Percentiles rank a stretch among this genome's conserved stretches.
Evolutionary conservation across 768 basidiomycete genomes (phyloP).

Genomic region (Mycena olivaceomarginata): DNA sequence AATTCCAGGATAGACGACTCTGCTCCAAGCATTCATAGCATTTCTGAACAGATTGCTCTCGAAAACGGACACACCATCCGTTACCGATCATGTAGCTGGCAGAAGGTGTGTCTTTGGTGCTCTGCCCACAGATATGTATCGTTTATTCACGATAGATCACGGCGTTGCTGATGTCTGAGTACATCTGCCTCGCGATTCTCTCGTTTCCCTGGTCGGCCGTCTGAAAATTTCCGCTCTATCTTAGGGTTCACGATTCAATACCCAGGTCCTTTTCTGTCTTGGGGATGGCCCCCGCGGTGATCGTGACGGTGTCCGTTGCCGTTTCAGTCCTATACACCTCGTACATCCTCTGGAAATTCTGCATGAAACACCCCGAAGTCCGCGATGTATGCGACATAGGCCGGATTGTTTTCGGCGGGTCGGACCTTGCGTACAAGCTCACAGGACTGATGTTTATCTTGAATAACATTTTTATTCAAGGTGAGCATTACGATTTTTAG

Average conservation of each 20-base stretch:
- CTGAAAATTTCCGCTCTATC: slow-evolving; percentile 43
- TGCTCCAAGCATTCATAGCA: slow-evolving; percentile 15
- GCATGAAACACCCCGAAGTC: slow-evolving; percentile 69
- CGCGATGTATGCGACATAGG: slow-evolving; percentile 73
- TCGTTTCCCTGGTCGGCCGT: slow-evolving; percentile 47
- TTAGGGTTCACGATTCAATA: background rate
- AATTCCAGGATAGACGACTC: slow-evolving; percentile 3
- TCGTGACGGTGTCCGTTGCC: slow-evolving; percentile 64
- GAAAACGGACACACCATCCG: slow-evolving; percentile 54
- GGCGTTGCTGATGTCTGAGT: slow-evolving; percentile 57
- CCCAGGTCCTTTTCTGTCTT: slow-evolving; percentile 56
- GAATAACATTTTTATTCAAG: slow-evolving; percentile 75
- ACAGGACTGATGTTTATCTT: slow-evolving; percentile 69
- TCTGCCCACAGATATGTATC: slow-evolving; percentile 1
- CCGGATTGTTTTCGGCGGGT: slow-evolving; percentile 60
- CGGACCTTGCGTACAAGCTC: slow-evolving; percentile 67
- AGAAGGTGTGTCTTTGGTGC: slow-evolving; percentile 50
- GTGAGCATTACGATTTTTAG: slow-evolving; percentile 36
- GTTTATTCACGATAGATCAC: slow-evolving; percentile 49
- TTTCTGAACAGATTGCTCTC: slow-evolving; percentile 31
- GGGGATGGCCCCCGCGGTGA: slow-evolving; percentile 63
- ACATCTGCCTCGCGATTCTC: slow-evolving; percentile 57
- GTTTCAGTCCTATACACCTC: slow-evolving; percentile 64
- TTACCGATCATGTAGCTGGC: slow-evolving; percentile 58
- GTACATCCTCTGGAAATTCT: slow-evolving; percentile 66